These are phyloP conservation scores for Fusarium beomiforme DNA, from an alignment of 2,329 filamentous ascomycete species.

Conservation along the genomic window DNA sequence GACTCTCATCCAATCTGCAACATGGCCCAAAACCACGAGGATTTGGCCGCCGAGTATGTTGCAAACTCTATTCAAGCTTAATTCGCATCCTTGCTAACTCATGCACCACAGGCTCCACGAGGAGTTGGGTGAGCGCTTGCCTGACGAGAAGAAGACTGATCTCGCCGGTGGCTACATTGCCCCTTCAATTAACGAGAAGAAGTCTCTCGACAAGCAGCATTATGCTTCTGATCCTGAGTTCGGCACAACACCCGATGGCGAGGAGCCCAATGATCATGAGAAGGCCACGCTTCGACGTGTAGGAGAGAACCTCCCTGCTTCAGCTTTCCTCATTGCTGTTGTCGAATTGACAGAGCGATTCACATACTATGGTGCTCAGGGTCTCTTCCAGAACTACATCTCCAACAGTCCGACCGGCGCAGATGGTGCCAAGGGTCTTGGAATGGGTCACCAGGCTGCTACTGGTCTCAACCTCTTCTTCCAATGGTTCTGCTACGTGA, in stretches of 20 bases:
- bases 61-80: slow-evolving; percentile 9
- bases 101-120: slow-evolving; percentile 42
- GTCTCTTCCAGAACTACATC: slow-evolving; percentile 67
- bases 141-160: slow-evolving; percentile 37
- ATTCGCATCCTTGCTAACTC: slow-evolving; percentile 14
- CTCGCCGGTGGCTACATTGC: slow-evolving; percentile 39
- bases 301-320: slow-evolving; percentile 63
- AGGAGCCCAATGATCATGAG: slow-evolving; percentile 64
- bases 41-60: slow-evolving; percentile 47
- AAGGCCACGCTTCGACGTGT: slow-evolving; percentile 60
- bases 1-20: slow-evolving; percentile 7
- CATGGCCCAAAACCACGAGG: slow-evolving; percentile 50
- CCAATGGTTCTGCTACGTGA: slow-evolving; percentile 60
- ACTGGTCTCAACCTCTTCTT: slow-evolving; percentile 66
- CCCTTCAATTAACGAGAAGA: slow-evolving; percentile 38
- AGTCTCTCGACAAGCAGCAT: slow-evolving; percentile 38
- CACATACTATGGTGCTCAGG: slow-evolving; percentile 64
- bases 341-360: slow-evolving; percentile 68
- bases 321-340: slow-evolving; percentile 65
- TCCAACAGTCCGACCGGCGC: slow-evolving; percentile 47
- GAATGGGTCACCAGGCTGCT: slow-evolving; percentile 63
- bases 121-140: slow-evolving; percentile 40
- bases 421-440: slow-evolving; percentile 60
- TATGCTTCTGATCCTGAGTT: slow-evolving; percentile 40
- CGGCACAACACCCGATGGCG: slow-evolving; percentile 54